Percentiles rank a stretch among this genome's conserved stretches.
phyloP scores from a whole-genome alignment of 176 grass and related monocot genomes.

The Oryza coarctata region DNA sequence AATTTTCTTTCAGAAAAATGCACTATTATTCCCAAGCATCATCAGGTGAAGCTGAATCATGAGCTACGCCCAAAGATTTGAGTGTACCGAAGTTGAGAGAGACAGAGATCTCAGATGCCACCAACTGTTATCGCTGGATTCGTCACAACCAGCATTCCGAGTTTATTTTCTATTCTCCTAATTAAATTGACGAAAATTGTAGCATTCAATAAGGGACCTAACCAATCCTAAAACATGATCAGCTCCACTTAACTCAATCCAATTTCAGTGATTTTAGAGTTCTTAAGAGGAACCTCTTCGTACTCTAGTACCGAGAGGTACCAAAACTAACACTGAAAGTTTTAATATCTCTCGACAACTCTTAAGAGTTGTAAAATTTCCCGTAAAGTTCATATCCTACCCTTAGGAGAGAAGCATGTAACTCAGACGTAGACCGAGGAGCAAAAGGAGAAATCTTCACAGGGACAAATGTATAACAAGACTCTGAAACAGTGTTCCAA shows the following conservation, averaged over 20 bases:
- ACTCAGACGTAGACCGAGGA: not conserved
- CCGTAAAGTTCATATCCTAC: too few relatives aligned
- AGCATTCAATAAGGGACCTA: not conserved
- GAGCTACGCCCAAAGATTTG: not conserved
- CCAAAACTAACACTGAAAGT: too few relatives aligned
- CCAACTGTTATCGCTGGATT: not conserved
- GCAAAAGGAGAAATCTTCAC: not conserved
- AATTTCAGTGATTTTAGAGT: not conserved
- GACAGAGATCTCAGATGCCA: not conserved
- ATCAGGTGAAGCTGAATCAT: not conserved
- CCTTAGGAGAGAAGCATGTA: not conserved
- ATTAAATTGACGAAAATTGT: not conserved
- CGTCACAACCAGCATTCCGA: not conserved
- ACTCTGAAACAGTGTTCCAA: not conserved
- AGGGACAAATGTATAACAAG: not conserved
- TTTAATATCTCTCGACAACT: too few relatives aligned
- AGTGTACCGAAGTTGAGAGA: not conserved
- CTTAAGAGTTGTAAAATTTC: too few relatives aligned
- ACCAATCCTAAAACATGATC: not conserved
- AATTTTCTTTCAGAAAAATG: not conserved
- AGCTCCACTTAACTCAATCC: not conserved
- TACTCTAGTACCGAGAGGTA: too few relatives aligned
- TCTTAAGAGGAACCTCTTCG: too few relatives aligned
- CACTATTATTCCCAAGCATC: not conserved
- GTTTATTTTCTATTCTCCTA: not conserved